Percentiles rank a stretch among this genome's conserved stretches.
phyloP scores from a whole-genome alignment of 305 asterid genomes.

The Stenogyne calaminthoides region DNA sequence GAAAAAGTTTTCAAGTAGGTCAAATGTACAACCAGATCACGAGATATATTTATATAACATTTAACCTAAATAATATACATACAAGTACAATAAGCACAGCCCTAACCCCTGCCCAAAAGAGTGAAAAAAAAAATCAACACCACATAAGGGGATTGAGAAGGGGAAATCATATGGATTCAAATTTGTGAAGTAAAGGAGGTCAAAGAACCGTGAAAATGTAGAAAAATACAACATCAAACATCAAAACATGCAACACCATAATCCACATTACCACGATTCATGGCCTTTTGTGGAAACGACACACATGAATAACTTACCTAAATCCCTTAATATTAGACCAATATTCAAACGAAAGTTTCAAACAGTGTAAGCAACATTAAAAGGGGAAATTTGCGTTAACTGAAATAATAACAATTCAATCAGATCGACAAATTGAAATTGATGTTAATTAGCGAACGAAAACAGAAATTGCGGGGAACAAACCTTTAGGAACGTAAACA shows the following conservation, averaged over 20 bases:
- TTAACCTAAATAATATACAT: not conserved
- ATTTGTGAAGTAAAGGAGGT: not conserved
- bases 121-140: not conserved
- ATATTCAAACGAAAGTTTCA: not conserved
- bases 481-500: slow-evolving; percentile 79
- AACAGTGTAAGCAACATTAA: not conserved
- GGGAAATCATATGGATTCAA: not conserved
- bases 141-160: not conserved
- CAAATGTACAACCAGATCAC: slow-evolving; percentile 16
- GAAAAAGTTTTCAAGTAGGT: not conserved
- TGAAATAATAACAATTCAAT: not conserved
- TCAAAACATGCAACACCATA: not conserved
- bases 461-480: not conserved
- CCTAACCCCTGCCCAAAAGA: not conserved
- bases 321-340: not conserved
- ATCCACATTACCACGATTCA: slow-evolving; percentile 15
- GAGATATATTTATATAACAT: slow-evolving; percentile 3
- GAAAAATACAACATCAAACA: not conserved
- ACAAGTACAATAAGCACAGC: not conserved
- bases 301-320: not conserved
- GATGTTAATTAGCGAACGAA: not conserved
- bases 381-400: not conserved
- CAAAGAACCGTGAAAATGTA: not conserved
- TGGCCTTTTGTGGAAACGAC: not conserved
- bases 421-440: slow-evolving; percentile 1